phyloP scores from a whole-genome alignment of 2,329 filamentous ascomycete species.

The Decorospora gaudefroyi region DNA sequence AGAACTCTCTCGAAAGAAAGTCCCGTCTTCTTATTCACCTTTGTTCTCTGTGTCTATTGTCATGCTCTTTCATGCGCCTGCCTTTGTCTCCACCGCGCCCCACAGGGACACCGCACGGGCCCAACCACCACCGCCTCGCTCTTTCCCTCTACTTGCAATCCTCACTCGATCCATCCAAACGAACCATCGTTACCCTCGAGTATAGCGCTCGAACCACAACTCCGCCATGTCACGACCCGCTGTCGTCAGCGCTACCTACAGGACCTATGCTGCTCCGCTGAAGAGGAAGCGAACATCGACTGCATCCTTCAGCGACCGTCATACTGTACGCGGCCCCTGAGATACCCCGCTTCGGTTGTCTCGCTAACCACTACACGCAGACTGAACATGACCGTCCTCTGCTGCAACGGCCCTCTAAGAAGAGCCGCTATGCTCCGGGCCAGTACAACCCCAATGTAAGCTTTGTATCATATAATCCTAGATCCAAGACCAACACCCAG shows the following conservation, averaged over 20 bases:
- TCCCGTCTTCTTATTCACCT: not conserved
- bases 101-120: slow-evolving; percentile 3
- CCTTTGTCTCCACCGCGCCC: slow-evolving; percentile 5
- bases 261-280: not conserved
- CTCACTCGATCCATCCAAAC: no score
- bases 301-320: not conserved
- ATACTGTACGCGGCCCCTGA: not conserved
- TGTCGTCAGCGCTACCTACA: not conserved
- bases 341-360: no score
- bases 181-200: no score
- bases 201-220: no score
- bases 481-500: not conserved
- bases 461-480: no score
- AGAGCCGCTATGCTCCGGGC: not conserved
- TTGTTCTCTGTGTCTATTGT: not conserved
- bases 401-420: not conserved
- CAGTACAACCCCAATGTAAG: slow-evolving; percentile 9
- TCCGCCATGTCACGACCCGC: not conserved
- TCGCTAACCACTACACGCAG: not conserved
- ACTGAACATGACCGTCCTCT: not conserved
- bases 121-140: slow-evolving; percentile 1
- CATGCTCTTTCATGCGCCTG: not conserved
- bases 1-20: no score
- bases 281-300: slow-evolving; percentile 8
- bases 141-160: no score